phyloP scores from a whole-genome alignment of 495 filamentous ascomycete species.

The Parmelia sp. region DNA sequence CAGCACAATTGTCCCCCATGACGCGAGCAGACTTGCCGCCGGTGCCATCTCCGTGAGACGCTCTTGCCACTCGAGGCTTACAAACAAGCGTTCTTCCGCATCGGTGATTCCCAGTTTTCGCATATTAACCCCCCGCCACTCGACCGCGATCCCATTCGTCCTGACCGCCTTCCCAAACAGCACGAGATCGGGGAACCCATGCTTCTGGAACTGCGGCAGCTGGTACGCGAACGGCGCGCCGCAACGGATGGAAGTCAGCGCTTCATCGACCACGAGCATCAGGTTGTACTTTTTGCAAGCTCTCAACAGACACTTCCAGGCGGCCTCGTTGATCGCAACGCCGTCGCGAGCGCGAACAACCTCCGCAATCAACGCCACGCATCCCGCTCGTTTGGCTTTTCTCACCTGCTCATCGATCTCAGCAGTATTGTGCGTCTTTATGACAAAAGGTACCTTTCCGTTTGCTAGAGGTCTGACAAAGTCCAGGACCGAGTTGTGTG shows the following conservation, averaged over 20 bases:
- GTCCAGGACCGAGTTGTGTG: constrained; percentile 10
- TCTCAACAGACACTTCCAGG: constrained; percentile 10
- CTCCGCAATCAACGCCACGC: constrained; percentile 16
- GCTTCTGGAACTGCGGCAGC: constrained; percentile 20
- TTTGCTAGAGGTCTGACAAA: constrained; percentile 10
- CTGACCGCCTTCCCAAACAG: constrained; percentile 28
- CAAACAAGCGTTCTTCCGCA: constrained; percentile 16
- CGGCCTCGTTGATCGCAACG: background rate
- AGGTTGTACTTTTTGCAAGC: constrained; percentile 21
- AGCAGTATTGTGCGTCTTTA: background rate
- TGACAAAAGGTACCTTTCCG: constrained; percentile 1
- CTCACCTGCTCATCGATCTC: constrained; percentile 9
- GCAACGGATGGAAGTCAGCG: constrained; percentile 26
- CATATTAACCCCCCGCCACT: constrained; percentile 24
- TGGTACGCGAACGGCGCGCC: constrained; percentile 28
- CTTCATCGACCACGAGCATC: constrained; percentile 27
- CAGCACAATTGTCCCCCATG: constrained; percentile 18
- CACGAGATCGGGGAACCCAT: constrained; percentile 26
- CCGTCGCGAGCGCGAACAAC: constrained; percentile 13
- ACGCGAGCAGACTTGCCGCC: constrained; percentile 13
- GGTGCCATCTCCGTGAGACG: constrained; percentile 18
- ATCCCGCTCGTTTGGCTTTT: constrained; percentile 10
- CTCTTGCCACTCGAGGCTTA: constrained; percentile 25
- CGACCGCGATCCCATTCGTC: constrained; percentile 26
- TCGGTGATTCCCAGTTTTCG: constrained; percentile 17